Evolutionary conservation across 163 green algal species (phyloP).

Genomic region (Trebouxiophyceae sp.): DNA sequence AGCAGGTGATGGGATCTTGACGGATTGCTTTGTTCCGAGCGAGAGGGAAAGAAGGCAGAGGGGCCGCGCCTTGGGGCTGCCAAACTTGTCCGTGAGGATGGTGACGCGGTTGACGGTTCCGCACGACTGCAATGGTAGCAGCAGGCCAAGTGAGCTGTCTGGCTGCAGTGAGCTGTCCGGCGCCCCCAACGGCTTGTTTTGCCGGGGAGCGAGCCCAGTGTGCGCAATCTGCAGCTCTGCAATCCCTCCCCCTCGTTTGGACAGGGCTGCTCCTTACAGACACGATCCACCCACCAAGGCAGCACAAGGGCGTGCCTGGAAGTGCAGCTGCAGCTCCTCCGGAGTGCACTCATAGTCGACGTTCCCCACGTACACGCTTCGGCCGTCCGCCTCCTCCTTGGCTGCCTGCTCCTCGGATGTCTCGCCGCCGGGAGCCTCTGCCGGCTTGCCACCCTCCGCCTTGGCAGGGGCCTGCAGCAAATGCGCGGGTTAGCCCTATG

Average conservation of each 20-base stretch:
- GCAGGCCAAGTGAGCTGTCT: no score
- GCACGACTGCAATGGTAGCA: slow-evolving; percentile 59
- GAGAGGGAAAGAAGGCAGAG: slow-evolving; percentile 4
- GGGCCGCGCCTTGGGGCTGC: slow-evolving; percentile 59
- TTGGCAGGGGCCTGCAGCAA: background rate
- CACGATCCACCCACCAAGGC: background rate
- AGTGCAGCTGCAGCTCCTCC: slow-evolving; percentile 91
- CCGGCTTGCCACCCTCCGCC: background rate
- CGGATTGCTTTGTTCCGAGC: no score
- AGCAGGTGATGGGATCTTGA: background rate
- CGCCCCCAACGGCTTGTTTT: background rate
- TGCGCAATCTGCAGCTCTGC: slow-evolving; percentile 1
- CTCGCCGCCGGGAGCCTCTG: background rate
- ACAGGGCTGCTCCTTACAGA: no score
- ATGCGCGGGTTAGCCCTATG: no score
- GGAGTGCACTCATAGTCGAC: slow-evolving; percentile 93
- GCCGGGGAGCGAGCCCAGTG: background rate
- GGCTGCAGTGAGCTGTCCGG: no score
- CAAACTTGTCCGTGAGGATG: slow-evolving; percentile 89
- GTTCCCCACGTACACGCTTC: slow-evolving; percentile 76
- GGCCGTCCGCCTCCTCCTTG: slow-evolving; percentile 64
- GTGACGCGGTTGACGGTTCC: slow-evolving; percentile 99
- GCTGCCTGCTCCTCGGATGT: slow-evolving; percentile 14
- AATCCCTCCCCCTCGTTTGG: background rate
- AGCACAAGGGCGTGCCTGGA: slow-evolving; percentile 45